Conservation (phyloP, 805 yeast species). For the Candida wancherniae region DNA sequence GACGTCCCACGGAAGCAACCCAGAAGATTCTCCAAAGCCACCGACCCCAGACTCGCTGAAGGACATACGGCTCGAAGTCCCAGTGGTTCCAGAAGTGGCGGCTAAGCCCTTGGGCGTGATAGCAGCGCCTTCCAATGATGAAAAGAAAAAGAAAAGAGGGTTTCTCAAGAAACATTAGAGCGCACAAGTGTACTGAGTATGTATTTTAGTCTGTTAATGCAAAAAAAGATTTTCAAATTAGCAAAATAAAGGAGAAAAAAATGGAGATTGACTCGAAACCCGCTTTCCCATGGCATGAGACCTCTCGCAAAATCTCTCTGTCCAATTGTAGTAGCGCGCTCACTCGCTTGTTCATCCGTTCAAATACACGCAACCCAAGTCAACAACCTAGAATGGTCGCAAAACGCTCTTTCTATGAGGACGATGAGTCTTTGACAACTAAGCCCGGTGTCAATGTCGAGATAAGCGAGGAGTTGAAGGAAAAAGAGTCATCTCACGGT, state of each 20-base stretch:
- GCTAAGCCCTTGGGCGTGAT: constrained; percentile 30
- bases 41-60: constrained; percentile 16
- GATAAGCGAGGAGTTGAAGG: constrained; percentile 33
- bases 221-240: too few relatives aligned
- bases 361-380: too few relatives aligned
- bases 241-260: too few relatives aligned
- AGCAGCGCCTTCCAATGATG: constrained; percentile 15
- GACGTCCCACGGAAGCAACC: constrained; percentile 19
- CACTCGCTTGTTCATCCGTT: too few relatives aligned
- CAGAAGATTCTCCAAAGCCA: constrained; percentile 23
- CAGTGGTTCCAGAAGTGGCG: constrained; percentile 13
- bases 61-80: constrained; percentile 17
- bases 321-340: too few relatives aligned
- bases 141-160: constrained; percentile 27
- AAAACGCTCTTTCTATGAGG: constrained; percentile 47
- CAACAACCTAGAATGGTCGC: constrained; percentile 2
- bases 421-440: constrained; percentile 44
- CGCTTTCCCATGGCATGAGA: too few relatives aligned
- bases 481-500: constrained; percentile 37
- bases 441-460: constrained; percentile 45
- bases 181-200: too few relatives aligned
- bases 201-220: too few relatives aligned
- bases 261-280: too few relatives aligned
- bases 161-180: constrained; percentile 17
- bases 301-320: too few relatives aligned